Base-by-base conservation (phyloP, 2,329 filamentous ascomycete genomes). In the Neonectria ditissima region DNA sequence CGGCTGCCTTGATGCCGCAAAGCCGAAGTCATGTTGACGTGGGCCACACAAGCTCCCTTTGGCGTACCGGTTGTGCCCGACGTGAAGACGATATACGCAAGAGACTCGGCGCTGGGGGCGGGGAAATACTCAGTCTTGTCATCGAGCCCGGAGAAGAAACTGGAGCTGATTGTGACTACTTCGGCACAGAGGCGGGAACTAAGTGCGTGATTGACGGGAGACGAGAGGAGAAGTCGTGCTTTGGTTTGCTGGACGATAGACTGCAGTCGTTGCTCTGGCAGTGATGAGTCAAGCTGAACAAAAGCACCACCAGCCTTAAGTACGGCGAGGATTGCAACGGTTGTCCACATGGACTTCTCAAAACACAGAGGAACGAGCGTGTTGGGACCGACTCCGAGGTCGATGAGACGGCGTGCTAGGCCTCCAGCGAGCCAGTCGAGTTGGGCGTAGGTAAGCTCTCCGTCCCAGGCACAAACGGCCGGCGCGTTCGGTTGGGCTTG, bases 371-470 rank as follows among this genome's bases (percentile, higher is more conserved):
- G 66, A 5, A 71, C 61, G 2, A 60, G 7, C 2, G 41, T 54
- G 26, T 74, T 75, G 2, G 67, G 63, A 1, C 59, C 52, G 14
- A 80, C 65, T 14, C 73, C 75, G 24, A 72, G 63, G 4, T 70
- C 66, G 11, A 74, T 48, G 1, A 84, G 73, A 43, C 77, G 71
- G 8, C 68, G 65, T 5, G 81, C 81, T 8, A 83, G 73, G 1
- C 71, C 65, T 28, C 76, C 77, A 1, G 82, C 81, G 16, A 77
- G 69, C 1, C 65, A 61, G 39, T 82, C 77, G 1, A 83, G 71
- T 32, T 83, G 75, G 34, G 69, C 57, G 59, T 82, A 83, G 5
- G 80, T 80, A 57, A 82, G 75, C 37, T 73, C 28, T 26, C 59
- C 72, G 37, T 73, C 68, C 72, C 69, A 74, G 9, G 71, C 69